A percentile compares a stretch with the other conserved stretches of the same genome.
Evolutionary conservation across 2,329 filamentous ascomycete species (phyloP).

Genomic region (Lachnellula occidentalis): DNA sequence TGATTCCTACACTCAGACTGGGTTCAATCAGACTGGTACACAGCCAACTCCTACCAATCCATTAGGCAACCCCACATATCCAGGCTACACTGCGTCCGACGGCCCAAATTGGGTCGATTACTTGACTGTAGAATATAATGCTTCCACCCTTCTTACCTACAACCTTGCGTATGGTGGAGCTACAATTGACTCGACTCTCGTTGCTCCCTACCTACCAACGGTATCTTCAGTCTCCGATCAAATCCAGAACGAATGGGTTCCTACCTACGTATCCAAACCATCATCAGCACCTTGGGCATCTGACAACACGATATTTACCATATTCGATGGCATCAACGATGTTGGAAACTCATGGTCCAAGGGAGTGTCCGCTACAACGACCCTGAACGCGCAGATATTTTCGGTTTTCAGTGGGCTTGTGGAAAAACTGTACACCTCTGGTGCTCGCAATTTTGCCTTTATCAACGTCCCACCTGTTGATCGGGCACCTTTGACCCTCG

Average conservation of each 20-base stretch:
- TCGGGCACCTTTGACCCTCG: conserved; percentile 43
- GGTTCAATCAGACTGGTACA: conserved; percentile 32
- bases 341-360: conserved; percentile 44
- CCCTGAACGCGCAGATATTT: conserved; percentile 38
- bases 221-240: conserved; percentile 36
- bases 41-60: conserved; percentile 34
- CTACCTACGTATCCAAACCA: conserved; percentile 33
- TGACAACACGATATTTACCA: conserved; percentile 37
- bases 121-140: conserved; percentile 40
- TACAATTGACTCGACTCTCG: conserved; percentile 35
- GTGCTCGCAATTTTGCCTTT: conserved; percentile 53
- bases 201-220: conserved; percentile 32
- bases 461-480: conserved; percentile 55
- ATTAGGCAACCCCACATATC: conserved; percentile 36
- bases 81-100: conserved; percentile 36
- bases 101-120: conserved; percentile 54
- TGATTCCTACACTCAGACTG: conserved; percentile 37
- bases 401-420: conserved; percentile 38
- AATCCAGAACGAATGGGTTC: conserved; percentile 37
- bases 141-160: conserved; percentile 42
- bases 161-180: conserved; percentile 45
- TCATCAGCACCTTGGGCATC: conserved; percentile 30
- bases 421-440: conserved; percentile 44
- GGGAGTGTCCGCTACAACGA: conserved; percentile 26
- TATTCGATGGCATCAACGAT: conserved; percentile 54